Base-by-base conservation (phyloP, 768 basidiomycete genomes). In the Imleria badia region DNA sequence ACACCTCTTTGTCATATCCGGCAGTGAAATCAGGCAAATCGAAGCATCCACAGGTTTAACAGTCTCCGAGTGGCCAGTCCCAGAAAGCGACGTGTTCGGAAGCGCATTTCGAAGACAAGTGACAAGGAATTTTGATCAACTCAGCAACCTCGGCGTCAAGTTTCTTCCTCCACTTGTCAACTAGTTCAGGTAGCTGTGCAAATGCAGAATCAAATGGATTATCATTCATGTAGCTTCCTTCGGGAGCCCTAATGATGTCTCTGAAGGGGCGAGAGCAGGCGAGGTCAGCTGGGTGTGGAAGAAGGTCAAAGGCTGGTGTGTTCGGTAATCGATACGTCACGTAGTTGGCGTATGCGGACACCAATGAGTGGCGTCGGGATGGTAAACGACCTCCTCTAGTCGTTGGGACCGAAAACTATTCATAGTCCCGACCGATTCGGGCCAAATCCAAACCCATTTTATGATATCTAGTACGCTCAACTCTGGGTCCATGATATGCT, bases 261-360 rank as follows among this genome's bases (percentile, higher is more conserved):
- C 22, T 26, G 34, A 61, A 61, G 13, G 56, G 51, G 1, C 20
- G 33, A 17, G 59, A 50, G 3, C n/a, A 12, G 6, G 33, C 42
- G 9, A 59, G 8, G 14, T 56, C 60, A 29, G 17, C 17, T 9
- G 39, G 23, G 5, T 56, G 47, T 20, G 60, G 60, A 34, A 58
- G 34, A 19, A 58, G 41, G 15, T 39, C 48, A 4, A 46, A 51
- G 4, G 17, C 13, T 17, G 44, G 39, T 38, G 14, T 8, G 15
- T 29, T n/a, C 3, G 13, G 35, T 8, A n/a, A 20, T 22, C 19
- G 44, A 12, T 0, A 3, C 8, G 12, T 14, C 29, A 59, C 17
- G 10, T 55, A 52, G 2, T 4, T 9, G 1, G 13, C 13, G 41
- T 60, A 60, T 54, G 26, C 19, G 17, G 10, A 39, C 8, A 10